A percentile compares a stretch with the other conserved stretches of the same genome.
Evolutionary conservation across 2,329 filamentous ascomycete genomes (phyloP).

Genomic region (Pezicula radicicola): DNA sequence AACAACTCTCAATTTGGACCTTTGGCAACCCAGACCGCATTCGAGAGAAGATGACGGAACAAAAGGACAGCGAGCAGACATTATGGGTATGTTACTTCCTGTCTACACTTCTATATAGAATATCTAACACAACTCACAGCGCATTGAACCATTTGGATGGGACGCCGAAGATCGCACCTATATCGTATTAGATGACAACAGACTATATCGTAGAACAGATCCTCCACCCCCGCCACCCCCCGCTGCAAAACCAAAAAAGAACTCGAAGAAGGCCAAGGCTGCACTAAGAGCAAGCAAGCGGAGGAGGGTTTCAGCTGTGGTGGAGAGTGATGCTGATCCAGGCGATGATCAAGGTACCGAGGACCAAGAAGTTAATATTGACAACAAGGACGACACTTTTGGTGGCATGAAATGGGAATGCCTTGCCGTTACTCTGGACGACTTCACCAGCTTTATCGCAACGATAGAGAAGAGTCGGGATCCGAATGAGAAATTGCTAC

Average conservation of each 20-base stretch:
- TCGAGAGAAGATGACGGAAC: slow-evolving; percentile 80
- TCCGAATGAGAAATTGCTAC: slow-evolving; percentile 77
- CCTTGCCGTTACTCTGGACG: slow-evolving; percentile 74
- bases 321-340: slow-evolving; percentile 35
- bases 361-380: slow-evolving; percentile 36
- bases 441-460: slow-evolving; percentile 71
- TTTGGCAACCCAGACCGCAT: slow-evolving; percentile 85
- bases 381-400: slow-evolving; percentile 58
- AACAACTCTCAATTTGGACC: slow-evolving; percentile 86
- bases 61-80: slow-evolving; percentile 76
- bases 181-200: slow-evolving; percentile 89
- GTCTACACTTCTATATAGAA: background rate
- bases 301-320: slow-evolving; percentile 52
- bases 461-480: slow-evolving; percentile 75
- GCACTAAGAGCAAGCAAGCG: slow-evolving; percentile 69
- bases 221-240: slow-evolving; percentile 55
- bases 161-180: slow-evolving; percentile 84
- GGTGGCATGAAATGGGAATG: slow-evolving; percentile 88
- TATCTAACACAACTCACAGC: slow-evolving; percentile 34
- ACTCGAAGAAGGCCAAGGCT: slow-evolving; percentile 62
- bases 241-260: slow-evolving; percentile 60
- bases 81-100: slow-evolving; percentile 64
- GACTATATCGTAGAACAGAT: slow-evolving; percentile 86
- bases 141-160: slow-evolving; percentile 83
- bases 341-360: slow-evolving; percentile 34